Evolutionary conservation across 2,329 filamentous ascomycete genomes (phyloP), one percentile per base, ranked within the genome.

Genomic region (Pochonia chlamydosporia): DNA sequence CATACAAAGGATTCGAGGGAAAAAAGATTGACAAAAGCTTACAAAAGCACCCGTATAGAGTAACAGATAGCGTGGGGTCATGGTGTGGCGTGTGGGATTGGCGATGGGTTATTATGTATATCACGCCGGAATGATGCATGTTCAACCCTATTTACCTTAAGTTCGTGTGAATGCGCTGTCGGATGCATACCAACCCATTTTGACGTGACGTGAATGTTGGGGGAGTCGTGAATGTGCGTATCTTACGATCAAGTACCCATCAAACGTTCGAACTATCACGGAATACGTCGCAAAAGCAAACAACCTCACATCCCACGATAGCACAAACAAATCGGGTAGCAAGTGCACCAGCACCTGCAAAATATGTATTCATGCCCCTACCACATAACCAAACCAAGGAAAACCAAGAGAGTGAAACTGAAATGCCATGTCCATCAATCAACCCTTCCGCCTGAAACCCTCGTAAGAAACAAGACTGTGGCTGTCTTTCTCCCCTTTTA

Each of bases 91-190:
- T 21, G n/a, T 25, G 21, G 26, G 18, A 6, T 36, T 41, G 30
- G 43, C 24, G 16, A 14, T 21, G 23, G 23, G 23, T 41, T 30
- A 44, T 31, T 45, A 50, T 49, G 42, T 53, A 46, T 20, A 50
- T 50, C 48, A 52, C 47, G 47, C 44, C 33, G 36, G 24, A 50
- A 49, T 42, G 47, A 55, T 16, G 40, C 42, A 41, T 48, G 33
- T 40, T 49, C n/a, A 40, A 47, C 48, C n/a, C n/a, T n/a, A n/a
- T n/a, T n/a, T n/a, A n/a, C n/a, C n/a, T n/a, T n/a, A n/a, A n/a
- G n/a, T n/a, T n/a, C n/a, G n/a, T n/a, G n/a, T n/a, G n/a, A n/a
- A n/a, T n/a, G n/a, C n/a, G n/a, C n/a, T n/a, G n/a, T n/a, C n/a
- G n/a, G n/a, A n/a, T n/a, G n/a, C n/a, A n/a, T n/a, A n/a, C n/a